These are phyloP conservation scores for Verticillium nonalfalfae DNA, from an alignment of 2,329 filamentous ascomycete species.

Conservation along the genomic window DNA sequence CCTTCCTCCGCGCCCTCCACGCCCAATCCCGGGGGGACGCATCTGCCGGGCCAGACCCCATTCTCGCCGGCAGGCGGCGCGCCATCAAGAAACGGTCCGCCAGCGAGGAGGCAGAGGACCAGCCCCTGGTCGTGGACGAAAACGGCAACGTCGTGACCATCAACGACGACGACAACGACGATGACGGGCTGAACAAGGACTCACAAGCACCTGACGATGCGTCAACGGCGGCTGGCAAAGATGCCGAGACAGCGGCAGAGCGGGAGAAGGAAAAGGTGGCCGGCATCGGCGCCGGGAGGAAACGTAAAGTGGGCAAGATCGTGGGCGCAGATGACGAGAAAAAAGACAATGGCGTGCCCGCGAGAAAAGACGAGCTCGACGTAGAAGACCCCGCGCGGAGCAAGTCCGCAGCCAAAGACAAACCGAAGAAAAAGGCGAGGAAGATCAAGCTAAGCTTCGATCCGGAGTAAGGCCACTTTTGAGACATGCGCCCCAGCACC, in stretches of 20 bases:
- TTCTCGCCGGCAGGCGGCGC: conserved; percentile 43
- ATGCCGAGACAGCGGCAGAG: conserved; percentile 2
- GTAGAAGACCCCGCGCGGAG: conserved; percentile 2
- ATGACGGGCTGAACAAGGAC: conserved; percentile 14
- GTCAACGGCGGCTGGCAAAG: conserved; percentile 9
- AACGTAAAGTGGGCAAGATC: conserved; percentile 49
- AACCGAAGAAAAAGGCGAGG: conserved; percentile 39
- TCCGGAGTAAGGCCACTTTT: conserved; percentile 6
- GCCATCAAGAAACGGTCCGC: conserved; percentile 47
- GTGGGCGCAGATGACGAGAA: conserved; percentile 27
- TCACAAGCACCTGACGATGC: conserved; percentile 18
- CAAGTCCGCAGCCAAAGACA: conserved; percentile 3
- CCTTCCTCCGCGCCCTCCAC: conserved; percentile 53
- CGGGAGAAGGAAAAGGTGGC: conserved; percentile 28
- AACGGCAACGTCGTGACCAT: conserved; percentile 56
- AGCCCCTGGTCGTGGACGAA: conserved; percentile 69
- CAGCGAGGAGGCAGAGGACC: conserved; percentile 70
- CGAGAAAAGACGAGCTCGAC: conserved; percentile 3
- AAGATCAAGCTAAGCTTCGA: conserved; percentile 63
- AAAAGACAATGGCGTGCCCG: neutral
- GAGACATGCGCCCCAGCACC: neutral
- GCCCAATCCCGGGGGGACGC: conserved; percentile 41
- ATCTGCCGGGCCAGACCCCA: conserved; percentile 44
- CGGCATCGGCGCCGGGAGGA: conserved; percentile 39
- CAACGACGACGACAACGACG: conserved; percentile 25